phyloP scores from a whole-genome alignment of 1,284 basidiomycete species.

The Ustilago loliicola region DNA sequence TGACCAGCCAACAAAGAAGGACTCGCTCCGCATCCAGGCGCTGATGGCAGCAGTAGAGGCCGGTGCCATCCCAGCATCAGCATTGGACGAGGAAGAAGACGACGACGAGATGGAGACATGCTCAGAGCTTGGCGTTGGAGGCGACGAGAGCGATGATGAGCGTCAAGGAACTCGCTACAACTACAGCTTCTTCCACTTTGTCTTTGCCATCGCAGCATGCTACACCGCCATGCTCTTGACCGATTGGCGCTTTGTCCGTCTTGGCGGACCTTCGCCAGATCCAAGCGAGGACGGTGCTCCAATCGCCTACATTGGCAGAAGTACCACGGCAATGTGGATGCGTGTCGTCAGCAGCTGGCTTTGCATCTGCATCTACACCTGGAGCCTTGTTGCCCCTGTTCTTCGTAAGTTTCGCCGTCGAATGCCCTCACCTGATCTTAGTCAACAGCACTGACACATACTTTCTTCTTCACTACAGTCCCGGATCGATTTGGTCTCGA shows the following conservation, averaged over 20 bases:
- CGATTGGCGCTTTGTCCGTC: conserved; percentile 78
- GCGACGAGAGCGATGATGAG: conserved; percentile 90
- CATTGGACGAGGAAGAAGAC: conserved; percentile 82
- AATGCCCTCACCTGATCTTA: no score
- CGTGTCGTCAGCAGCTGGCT: conserved; percentile 86
- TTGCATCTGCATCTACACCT: conserved; percentile 59
- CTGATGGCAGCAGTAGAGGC: conserved; percentile 95
- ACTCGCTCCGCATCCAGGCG: conserved; percentile 92
- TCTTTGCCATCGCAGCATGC: conserved; percentile 96
- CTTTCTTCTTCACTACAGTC: conserved; percentile 31
- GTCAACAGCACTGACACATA: conserved; percentile 16
- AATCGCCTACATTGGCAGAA: conserved; percentile 94
- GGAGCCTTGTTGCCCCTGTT: conserved; percentile 80
- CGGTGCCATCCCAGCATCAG: conserved; percentile 92
- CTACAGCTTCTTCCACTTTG: conserved; percentile 98
- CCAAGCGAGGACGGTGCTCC: conserved; percentile 74
- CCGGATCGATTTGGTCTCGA: conserved; percentile 64
- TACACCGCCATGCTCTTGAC: conserved; percentile 99
- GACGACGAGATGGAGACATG: conserved; percentile 77
- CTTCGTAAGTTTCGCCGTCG: conserved; percentile 78
- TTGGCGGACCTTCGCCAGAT: conserved; percentile 53
- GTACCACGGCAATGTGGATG: conserved; percentile 99
- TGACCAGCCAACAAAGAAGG: conserved; percentile 86
- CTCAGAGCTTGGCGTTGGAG: conserved; percentile 76
- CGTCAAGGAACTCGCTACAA: conserved; percentile 97